Evolutionary conservation across 1,284 basidiomycete genomes (phyloP).

Genomic region (Cystobasidiaceae sp.): DNA sequence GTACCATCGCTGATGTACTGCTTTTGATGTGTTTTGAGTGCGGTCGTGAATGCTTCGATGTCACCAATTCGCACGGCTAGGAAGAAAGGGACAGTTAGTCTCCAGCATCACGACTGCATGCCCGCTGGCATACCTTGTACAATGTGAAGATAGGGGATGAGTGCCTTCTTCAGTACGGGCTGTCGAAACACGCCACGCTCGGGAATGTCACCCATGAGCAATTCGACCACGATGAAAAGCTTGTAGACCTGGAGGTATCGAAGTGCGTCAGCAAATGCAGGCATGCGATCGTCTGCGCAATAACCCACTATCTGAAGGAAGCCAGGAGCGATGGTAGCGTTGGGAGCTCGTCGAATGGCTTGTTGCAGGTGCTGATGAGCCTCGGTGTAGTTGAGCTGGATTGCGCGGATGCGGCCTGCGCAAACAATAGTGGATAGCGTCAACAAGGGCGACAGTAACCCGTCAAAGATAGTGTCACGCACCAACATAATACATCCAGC

Average conservation of each 20-base stretch:
- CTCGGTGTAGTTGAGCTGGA: slow-evolving; percentile 90
- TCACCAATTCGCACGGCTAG: slow-evolving; percentile 91
- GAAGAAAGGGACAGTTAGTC: too few relatives aligned
- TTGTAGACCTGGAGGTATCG: slow-evolving; percentile 58
- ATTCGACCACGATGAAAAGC: slow-evolving; percentile 87
- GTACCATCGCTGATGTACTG: slow-evolving; percentile 85
- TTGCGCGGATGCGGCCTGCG: slow-evolving; percentile 76
- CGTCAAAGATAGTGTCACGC: slow-evolving; percentile 33
- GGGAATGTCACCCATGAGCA: slow-evolving; percentile 97
- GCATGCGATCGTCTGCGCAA: slow-evolving; percentile 46
- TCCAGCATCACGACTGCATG: too few relatives aligned
- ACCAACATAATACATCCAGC: slow-evolving; percentile 90
- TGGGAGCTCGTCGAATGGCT: slow-evolving; percentile 86
- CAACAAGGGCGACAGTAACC: background rate
- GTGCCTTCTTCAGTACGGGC: slow-evolving; percentile 79
- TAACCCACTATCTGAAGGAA: slow-evolving; percentile 81
- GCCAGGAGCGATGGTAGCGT: slow-evolving; percentile 79
- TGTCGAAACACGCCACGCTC: slow-evolving; percentile 88
- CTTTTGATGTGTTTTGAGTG: slow-evolving; percentile 68
- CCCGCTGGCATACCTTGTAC: slow-evolving; percentile 69
- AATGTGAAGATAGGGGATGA: slow-evolving; percentile 92
- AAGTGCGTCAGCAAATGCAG: slow-evolving; percentile 42
- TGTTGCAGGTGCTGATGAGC: slow-evolving; percentile 90
- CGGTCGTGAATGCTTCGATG: slow-evolving; percentile 82
- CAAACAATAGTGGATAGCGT: background rate